A percentile compares a stretch with the other conserved stretches of the same genome.
These are phyloP conservation scores for Debaryomyces singareniensis DNA, from an alignment of 1,139 yeast genomes.

Conservation along the genomic window DNA sequence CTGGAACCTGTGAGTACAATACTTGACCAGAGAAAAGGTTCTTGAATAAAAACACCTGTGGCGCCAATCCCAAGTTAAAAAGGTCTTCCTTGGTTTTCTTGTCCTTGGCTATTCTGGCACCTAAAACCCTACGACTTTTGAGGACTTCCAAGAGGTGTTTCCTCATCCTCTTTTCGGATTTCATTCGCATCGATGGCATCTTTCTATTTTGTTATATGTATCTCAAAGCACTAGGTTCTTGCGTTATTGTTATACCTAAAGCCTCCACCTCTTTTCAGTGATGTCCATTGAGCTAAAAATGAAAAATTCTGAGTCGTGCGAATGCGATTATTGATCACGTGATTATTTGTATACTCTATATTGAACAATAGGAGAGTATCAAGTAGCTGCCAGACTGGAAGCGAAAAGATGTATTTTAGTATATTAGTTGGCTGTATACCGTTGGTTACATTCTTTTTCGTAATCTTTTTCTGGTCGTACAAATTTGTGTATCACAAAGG, in stretches of 20 bases:
- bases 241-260: too few species aligned
- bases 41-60: slow-evolving; percentile 76
- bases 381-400: too few species aligned
- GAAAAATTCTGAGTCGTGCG: too few species aligned
- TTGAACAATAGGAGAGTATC: too few species aligned
- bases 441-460: slow-evolving; percentile 11
- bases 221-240: background rate
- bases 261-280: too few species aligned
- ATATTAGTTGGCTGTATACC: slow-evolving; percentile 5
- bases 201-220: background rate
- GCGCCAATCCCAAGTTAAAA: slow-evolving; percentile 45
- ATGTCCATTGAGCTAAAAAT: too few species aligned
- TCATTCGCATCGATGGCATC: slow-evolving; percentile 37
- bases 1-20: slow-evolving; percentile 79
- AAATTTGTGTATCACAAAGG: slow-evolving; percentile 18
- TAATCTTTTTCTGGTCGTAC: slow-evolving; percentile 16
- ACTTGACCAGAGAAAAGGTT: slow-evolving; percentile 89
- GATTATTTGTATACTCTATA: too few species aligned
- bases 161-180: slow-evolving; percentile 46
- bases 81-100: slow-evolving; percentile 29
- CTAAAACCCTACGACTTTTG: slow-evolving; percentile 37
- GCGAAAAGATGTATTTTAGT: background rate
- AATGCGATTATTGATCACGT: too few species aligned
- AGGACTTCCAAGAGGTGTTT: slow-evolving; percentile 44
- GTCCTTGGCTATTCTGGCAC: slow-evolving; percentile 41